Evolutionary conservation across 257 asterid genomes (phyloP).

Genomic region (Asclepias syriaca): DNA sequence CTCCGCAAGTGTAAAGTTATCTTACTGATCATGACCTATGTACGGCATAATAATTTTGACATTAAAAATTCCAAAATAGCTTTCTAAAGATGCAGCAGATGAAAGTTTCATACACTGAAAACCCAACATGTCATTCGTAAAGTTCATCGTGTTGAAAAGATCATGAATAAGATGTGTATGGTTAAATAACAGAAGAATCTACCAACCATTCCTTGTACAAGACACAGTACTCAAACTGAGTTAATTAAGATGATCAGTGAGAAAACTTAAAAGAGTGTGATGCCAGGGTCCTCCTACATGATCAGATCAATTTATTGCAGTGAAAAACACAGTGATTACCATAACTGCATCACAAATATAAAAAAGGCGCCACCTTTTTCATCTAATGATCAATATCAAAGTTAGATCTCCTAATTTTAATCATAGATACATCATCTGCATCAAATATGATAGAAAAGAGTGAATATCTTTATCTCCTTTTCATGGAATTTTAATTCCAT

Average conservation of each 20-base stretch:
- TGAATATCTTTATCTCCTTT: not conserved
- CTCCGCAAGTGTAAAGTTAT: not conserved
- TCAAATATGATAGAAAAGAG: not conserved
- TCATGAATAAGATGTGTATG: not conserved
- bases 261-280: not conserved
- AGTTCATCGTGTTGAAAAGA: not conserved
- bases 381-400: not conserved
- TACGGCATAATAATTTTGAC: not conserved
- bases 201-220: not conserved
- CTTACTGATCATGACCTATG: not conserved
- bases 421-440: not conserved
- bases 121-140: not conserved
- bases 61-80: not conserved
- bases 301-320: not conserved
- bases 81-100: not conserved
- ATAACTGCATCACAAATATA: not conserved
- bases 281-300: not conserved
- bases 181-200: slow-evolving; percentile 2
- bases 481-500: not conserved
- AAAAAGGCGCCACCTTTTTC: not conserved
- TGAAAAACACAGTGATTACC: not conserved
- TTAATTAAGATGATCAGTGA: not conserved
- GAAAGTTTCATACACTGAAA: not conserved
- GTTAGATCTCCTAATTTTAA: not conserved
- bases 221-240: not conserved